Percentiles rank a stretch among this genome's conserved stretches.
Evolutionary conservation across 139 green algal species (phyloP).

Genomic region (Penium margaritaceum): DNA sequence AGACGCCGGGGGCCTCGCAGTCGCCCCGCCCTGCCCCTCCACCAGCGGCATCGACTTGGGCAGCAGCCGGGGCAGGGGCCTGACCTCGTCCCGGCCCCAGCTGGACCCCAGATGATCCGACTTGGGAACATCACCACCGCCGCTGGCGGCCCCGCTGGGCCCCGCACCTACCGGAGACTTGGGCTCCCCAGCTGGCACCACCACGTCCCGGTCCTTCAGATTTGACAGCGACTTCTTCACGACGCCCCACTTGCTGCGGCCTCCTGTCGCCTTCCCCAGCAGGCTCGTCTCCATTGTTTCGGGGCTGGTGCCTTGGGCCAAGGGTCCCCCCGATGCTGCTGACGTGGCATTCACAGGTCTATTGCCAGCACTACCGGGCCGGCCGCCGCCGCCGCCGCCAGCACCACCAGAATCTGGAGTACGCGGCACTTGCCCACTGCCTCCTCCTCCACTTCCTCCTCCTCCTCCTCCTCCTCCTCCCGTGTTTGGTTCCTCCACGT

Average conservation of each 20-base stretch:
- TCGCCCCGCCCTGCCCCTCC: background rate
- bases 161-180: background rate
- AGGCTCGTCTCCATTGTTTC: background rate
- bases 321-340: too few species aligned
- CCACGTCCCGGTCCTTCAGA: background rate
- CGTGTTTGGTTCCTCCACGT: too few species aligned
- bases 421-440: background rate
- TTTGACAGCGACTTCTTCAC: background rate
- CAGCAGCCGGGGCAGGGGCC: background rate
- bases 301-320: too few species aligned
- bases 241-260: slow-evolving; percentile 3
- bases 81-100: background rate
- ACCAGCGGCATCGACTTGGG: background rate
- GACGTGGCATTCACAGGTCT: background rate
- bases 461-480: too few species aligned
- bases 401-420: background rate
- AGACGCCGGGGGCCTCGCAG: too few species aligned
- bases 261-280: background rate
- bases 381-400: background rate
- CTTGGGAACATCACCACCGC: too few species aligned
- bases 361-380: background rate
- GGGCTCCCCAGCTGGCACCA: too few species aligned
- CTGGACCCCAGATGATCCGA: background rate
- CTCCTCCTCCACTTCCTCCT: background rate
- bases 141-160: background rate